Percentiles rank a stretch among this genome's conserved stretches.
These are phyloP conservation scores for Fusarium napiforme DNA, from an alignment of 2,329 filamentous ascomycete genomes.

Conservation along the genomic window DNA sequence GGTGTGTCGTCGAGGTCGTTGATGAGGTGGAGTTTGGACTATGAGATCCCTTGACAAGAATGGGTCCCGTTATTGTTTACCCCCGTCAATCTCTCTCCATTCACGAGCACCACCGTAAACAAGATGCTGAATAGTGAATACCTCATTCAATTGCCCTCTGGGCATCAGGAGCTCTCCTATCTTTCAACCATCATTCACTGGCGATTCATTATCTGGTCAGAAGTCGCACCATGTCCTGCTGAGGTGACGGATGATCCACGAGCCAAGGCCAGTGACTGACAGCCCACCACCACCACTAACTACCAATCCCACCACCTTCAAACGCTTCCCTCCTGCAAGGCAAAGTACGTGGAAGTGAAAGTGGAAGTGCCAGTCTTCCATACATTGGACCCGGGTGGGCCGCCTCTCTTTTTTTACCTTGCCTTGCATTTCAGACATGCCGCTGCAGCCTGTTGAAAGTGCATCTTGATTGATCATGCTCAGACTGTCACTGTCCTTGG, in stretches of 20 bases:
- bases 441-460: slow-evolving; percentile 25
- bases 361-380: slow-evolving; percentile 6
- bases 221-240: slow-evolving; percentile 21
- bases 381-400: slow-evolving; percentile 13
- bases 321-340: slow-evolving; percentile 2
- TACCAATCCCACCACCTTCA: slow-evolving; percentile 15
- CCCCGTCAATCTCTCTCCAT: slow-evolving; percentile 5
- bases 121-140: neutral
- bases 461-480: neutral
- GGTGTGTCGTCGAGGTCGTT: slow-evolving; percentile 37
- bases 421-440: slow-evolving; percentile 29
- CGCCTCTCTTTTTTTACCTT: neutral
- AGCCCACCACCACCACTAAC: slow-evolving; percentile 22
- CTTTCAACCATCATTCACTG: neutral
- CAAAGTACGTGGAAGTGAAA: slow-evolving; percentile 1
- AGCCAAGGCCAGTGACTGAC: slow-evolving; percentile 23
- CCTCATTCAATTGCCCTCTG: slow-evolving; percentile 1
- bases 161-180: neutral
- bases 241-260: slow-evolving; percentile 22
- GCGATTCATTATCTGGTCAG: neutral
- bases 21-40: slow-evolving; percentile 28
- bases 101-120: neutral
- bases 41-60: slow-evolving; percentile 31
- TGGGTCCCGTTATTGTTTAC: slow-evolving; percentile 16
- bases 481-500: neutral